Evolutionary conservation across 257 asterid species (phyloP).

Genomic region (Solanum commersonii): DNA sequence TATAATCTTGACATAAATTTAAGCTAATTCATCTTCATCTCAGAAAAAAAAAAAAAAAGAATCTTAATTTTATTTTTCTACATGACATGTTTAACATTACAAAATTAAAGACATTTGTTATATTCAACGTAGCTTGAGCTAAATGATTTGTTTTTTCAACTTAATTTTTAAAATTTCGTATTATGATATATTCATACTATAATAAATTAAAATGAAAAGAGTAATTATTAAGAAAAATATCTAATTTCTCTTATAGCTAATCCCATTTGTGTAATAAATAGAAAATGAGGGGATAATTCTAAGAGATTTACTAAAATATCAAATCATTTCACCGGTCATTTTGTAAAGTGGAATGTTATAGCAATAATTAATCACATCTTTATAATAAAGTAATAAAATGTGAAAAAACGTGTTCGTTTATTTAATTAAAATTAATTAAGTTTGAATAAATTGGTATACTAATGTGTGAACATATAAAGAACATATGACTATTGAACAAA

Average conservation of each 20-base stretch:
- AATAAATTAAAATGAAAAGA: not conserved
- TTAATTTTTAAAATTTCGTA: no score
- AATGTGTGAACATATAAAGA: not conserved
- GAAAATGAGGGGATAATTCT: not conserved
- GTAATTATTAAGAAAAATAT: not conserved
- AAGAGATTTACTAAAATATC: not conserved
- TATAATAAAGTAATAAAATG: not conserved
- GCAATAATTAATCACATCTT: not conserved
- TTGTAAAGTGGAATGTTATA: not conserved
- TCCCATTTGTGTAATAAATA: not conserved
- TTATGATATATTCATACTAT: not conserved
- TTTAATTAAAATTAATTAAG: not conserved
- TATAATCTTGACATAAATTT: not conserved
- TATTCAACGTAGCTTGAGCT: not conserved
- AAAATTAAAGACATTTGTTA: not conserved
- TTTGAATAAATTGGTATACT: not conserved
- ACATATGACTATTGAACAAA: not conserved
- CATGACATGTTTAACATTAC: not conserved
- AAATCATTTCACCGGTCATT: not conserved
- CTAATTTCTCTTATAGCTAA: no score
- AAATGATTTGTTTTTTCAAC: fast-evolving
- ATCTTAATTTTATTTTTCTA: no score
- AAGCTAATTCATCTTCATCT: no score
- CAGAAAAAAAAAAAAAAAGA: no score
- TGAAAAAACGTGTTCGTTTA: not conserved